A percentile compares a stretch with the other conserved stretches of the same genome.
Conservation (phyloP, 352 stramenopile genomes). For the Blastocystis sp. region DNA sequence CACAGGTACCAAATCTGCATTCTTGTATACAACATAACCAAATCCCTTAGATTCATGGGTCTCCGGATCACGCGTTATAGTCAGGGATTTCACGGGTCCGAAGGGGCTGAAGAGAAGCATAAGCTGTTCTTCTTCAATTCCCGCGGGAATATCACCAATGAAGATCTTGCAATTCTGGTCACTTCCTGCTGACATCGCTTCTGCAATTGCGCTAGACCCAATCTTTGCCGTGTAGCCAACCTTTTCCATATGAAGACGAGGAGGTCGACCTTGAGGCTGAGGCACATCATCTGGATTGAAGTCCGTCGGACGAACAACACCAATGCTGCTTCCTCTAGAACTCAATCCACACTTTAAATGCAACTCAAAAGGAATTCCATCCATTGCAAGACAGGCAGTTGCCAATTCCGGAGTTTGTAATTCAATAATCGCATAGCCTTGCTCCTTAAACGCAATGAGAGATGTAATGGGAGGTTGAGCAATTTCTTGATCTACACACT, state of each 20-base stretch:
- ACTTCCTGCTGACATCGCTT: neutral
- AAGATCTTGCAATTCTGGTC: slow-evolving; percentile 77
- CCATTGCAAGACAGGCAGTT: slow-evolving; percentile 41
- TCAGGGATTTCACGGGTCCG: slow-evolving; percentile 72
- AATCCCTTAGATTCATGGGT: slow-evolving; percentile 73
- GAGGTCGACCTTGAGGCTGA: slow-evolving; percentile 9
- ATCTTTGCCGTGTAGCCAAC: slow-evolving; percentile 38
- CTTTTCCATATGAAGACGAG: slow-evolving; percentile 56
- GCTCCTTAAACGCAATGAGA: slow-evolving; percentile 53
- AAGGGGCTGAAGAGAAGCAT: slow-evolving; percentile 73
- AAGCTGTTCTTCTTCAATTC: slow-evolving; percentile 71
- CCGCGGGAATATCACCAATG: slow-evolving; percentile 74
- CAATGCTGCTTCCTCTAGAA: slow-evolving; percentile 36
- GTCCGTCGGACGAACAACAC: slow-evolving; percentile 28
- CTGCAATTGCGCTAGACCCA: slow-evolving; percentile 22
- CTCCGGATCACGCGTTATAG: slow-evolving; percentile 71
- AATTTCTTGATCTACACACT: slow-evolving; percentile 50
- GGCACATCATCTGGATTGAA: slow-evolving; percentile 53
- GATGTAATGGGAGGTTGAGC: slow-evolving; percentile 51
- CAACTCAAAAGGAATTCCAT: slow-evolving; percentile 49
- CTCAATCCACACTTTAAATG: neutral
- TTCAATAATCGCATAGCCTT: slow-evolving; percentile 44
- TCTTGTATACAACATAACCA: slow-evolving; percentile 76
- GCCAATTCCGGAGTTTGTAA: slow-evolving; percentile 38
- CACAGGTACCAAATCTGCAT: slow-evolving; percentile 66